Evolutionary conservation across 2,329 filamentous ascomycete species (phyloP).

Genomic region (Alternaria viburni): DNA sequence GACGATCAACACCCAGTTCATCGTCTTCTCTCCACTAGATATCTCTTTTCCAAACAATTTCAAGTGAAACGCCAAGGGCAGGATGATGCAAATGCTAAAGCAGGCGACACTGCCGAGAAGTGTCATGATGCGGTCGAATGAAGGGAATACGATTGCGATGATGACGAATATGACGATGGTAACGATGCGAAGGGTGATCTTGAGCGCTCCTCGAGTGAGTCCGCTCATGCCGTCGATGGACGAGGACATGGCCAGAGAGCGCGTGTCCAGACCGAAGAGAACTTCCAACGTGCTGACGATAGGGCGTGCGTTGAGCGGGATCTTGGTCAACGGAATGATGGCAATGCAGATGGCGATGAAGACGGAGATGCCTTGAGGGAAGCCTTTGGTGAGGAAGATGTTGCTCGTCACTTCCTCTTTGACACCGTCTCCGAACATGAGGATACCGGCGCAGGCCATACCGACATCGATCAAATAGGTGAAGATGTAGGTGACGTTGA

Average conservation of each 20-base stretch:
- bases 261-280: constrained; percentile 72
- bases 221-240: constrained; percentile 61
- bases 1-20: constrained; percentile 73
- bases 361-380: constrained; percentile 75
- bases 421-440: constrained; percentile 95
- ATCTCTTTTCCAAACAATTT: constrained; percentile 85
- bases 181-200: constrained; percentile 67
- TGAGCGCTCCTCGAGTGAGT: constrained; percentile 64
- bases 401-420: constrained; percentile 90
- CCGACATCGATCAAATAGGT: constrained; percentile 82
- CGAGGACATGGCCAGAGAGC: constrained; percentile 58
- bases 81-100: constrained; percentile 91
- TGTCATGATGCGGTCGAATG: constrained; percentile 89
- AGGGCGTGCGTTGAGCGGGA: constrained; percentile 87
- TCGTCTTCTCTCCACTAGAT: constrained; percentile 63
- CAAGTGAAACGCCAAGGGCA: constrained; percentile 87
- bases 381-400: constrained; percentile 75
- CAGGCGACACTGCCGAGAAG: constrained; percentile 89
- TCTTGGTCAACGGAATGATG: constrained; percentile 93
- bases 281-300: constrained; percentile 87
- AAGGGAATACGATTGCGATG: constrained; percentile 76
- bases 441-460: constrained; percentile 81
- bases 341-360: constrained; percentile 85
- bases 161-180: constrained; percentile 75
- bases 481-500: constrained; percentile 83